Base-by-base conservation (phyloP, 2,329 filamentous ascomycete species). In the Fusarium bulbicola region DNA sequence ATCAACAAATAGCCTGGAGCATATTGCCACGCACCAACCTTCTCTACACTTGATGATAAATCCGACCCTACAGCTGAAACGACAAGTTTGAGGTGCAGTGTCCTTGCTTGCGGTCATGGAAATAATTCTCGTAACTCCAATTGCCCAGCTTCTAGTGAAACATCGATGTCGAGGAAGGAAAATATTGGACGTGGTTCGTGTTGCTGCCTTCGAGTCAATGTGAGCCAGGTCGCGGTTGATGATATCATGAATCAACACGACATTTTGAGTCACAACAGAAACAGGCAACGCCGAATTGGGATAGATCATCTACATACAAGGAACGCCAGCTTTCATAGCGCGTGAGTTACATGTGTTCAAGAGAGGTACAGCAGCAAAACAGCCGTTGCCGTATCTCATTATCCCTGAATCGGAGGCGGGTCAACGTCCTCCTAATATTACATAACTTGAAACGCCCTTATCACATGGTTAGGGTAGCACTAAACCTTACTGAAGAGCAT, bases 241-340 rank as follows among this genome's bases (percentile, higher is more conserved):
- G 11, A 14, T n/a, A n/a, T 40, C 50, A 37, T 37, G 14, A 15
- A 4, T 7, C 20, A 15, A 18, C 11, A 21, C 4, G 11, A 7
- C 11, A 21, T n/a, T 26, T 18, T 18, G 14, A 18, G 4, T 24
- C 12, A 52, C n/a, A 26, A 18, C 2, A 20, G 32, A 11, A 7
- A 6, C 6, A 6, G 8, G 16, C 2, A 20, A 14, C 1, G 11
- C 6, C 16, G 6, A 1, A 2, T 3, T 52, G 2, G 7, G 12
- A 5, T 5, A 12, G 16, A 6, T 3, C 2, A 7, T 0, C 16
- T 3, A 8, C 1, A 4, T 6, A 14, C 7, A 14, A 20, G 5
- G 4, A 14, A 24, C 0, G 10, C 7, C 1, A 12, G 3, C 2
- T 18, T 7, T 8, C 1, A 9, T 4, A 5, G 9, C 15, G n/a